Percentiles rank a stretch among this genome's conserved stretches.
Conservation (phyloP, 345 rosid genomes). For the Syzygium aqueum region DNA sequence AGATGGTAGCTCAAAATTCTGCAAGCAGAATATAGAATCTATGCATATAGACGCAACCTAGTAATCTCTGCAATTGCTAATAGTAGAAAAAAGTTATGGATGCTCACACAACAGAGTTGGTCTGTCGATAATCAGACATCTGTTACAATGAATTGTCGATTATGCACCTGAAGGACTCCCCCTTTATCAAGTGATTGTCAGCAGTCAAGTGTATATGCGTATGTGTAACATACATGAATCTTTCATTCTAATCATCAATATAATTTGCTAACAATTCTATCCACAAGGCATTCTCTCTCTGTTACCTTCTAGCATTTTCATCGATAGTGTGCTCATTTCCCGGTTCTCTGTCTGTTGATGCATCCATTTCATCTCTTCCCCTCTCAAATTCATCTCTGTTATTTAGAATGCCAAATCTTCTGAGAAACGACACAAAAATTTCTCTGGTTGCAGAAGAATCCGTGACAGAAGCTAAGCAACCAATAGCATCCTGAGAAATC, state of each 20-base stretch:
- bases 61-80: neutral
- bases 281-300: neutral
- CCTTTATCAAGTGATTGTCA: neutral
- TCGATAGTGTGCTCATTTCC: constrained; percentile 13
- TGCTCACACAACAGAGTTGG: neutral
- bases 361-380: constrained; percentile 14
- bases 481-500: constrained; percentile 65
- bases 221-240: neutral
- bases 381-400: constrained; percentile 30
- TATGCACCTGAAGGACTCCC: neutral
- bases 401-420: constrained; percentile 47
- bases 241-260: neutral
- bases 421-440: constrained; percentile 42
- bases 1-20: neutral
- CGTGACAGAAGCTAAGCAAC: constrained; percentile 71
- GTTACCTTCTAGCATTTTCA: constrained; percentile 47
- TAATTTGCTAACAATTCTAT: neutral
- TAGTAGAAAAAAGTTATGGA: neutral
- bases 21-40: neutral
- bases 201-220: neutral
- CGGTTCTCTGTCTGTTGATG: constrained; percentile 24
- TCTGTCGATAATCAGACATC: neutral
- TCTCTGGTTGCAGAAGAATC: constrained; percentile 61
- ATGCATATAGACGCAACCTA: neutral
- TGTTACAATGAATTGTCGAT: neutral